Percentiles rank a stretch among this genome's conserved stretches.
Conservation (phyloP, 116 monocot species). For the Iris pallida region DNA sequence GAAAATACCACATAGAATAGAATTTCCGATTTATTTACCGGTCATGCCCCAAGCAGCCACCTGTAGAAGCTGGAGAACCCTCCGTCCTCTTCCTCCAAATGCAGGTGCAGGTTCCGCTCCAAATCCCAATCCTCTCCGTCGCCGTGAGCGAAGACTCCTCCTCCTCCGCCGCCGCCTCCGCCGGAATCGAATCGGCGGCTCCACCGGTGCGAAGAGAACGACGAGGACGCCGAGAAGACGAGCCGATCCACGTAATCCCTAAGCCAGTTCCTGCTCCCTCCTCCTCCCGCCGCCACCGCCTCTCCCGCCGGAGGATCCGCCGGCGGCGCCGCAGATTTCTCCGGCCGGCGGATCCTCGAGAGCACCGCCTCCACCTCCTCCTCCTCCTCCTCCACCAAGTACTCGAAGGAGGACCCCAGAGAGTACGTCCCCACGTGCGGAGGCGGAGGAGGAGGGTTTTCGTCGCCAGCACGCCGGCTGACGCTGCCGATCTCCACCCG, state of each 20-base stretch:
- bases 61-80: slow-evolving; percentile 10
- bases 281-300: slow-evolving; percentile 2
- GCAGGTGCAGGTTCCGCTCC: slow-evolving; percentile 13
- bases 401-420: slow-evolving; percentile 22
- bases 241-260: slow-evolving; percentile 12
- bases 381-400: slow-evolving; percentile 24
- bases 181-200: not conserved
- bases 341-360: not conserved
- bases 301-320: not conserved
- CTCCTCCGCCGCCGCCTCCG: not conserved
- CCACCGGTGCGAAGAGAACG: slow-evolving; percentile 10
- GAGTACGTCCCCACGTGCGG: slow-evolving; percentile 13
- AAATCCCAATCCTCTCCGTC: not conserved
- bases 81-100: slow-evolving; percentile 18
- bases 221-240: slow-evolving; percentile 9
- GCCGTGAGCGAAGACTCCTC: not conserved
- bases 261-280: slow-evolving; percentile 4
- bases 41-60: slow-evolving; percentile 10
- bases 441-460: not conserved
- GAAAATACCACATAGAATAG: too few relatives aligned
- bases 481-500: slow-evolving; percentile 20
- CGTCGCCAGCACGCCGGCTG: slow-evolving; percentile 13
- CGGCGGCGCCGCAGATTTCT: not conserved
- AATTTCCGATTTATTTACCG: not conserved
- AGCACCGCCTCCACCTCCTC: slow-evolving; percentile 16